Conservation (phyloP, 331 rosid species). For the Malus hybrid region DNA sequence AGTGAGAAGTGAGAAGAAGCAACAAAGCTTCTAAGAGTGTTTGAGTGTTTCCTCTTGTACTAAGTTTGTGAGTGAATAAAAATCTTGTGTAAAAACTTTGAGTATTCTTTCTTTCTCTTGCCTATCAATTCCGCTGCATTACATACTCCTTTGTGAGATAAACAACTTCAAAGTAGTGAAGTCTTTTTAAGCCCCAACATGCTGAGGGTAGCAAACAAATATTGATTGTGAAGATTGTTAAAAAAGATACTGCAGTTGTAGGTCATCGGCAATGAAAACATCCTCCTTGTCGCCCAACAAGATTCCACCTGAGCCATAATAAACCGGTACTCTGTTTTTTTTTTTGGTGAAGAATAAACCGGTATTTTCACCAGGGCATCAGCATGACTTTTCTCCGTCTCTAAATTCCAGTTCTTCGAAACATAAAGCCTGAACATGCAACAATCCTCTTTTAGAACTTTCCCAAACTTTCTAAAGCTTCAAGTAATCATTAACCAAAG, state of each 20-base stretch:
- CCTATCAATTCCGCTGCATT: no score
- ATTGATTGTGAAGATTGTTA: conserved; percentile 19
- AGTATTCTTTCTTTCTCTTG: no score
- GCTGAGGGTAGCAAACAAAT: conserved; percentile 65
- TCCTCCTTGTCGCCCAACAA: conserved; percentile 33
- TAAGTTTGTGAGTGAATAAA: no score
- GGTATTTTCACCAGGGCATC: conserved; percentile 48
- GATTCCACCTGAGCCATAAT: conserved; percentile 28
- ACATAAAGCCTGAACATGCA: conserved; percentile 56
- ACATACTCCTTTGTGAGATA: no score
- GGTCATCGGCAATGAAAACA: conserved; percentile 58
- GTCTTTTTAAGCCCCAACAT: no score
- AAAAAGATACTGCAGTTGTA: conserved; percentile 52
- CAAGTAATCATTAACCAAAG: conserved; percentile 45
- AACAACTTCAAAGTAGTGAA: no score
- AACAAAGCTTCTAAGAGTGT: no score
- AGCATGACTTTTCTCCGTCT: conserved; percentile 20
- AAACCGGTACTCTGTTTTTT: conserved; percentile 28
- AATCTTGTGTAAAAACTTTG: no score
- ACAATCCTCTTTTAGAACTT: conserved; percentile 24
- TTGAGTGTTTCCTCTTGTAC: no score
- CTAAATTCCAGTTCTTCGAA: conserved; percentile 19
- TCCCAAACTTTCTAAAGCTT: conserved; percentile 64
- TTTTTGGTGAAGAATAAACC: not conserved
- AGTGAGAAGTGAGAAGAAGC: no score